Evolutionary conservation across 495 filamentous ascomycete species (phyloP).

Genomic region (Penicillium pulvis): DNA sequence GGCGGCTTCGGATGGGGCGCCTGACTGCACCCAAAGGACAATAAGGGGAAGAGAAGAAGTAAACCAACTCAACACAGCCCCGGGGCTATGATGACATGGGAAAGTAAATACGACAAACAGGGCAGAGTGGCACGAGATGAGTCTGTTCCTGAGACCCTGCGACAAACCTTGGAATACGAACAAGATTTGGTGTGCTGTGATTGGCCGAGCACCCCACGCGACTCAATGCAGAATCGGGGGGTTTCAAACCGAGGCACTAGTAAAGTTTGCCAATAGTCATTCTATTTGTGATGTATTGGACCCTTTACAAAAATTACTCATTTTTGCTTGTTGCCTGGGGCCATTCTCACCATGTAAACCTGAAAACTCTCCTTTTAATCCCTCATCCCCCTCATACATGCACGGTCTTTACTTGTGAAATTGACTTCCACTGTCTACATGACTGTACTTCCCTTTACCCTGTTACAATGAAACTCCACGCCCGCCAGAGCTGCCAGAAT

Average conservation of each 20-base stretch:
- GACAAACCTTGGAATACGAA: not conserved
- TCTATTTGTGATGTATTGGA: not conserved
- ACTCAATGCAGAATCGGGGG: not conserved
- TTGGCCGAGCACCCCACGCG: not conserved
- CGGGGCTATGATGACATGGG: not conserved
- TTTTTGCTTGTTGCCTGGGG: no score
- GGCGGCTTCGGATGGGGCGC: no score
- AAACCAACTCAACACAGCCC: not conserved
- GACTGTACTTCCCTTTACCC: not conserved
- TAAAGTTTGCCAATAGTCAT: not conserved
- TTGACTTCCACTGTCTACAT: not conserved
- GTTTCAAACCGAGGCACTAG: not conserved
- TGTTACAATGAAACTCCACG: constrained; percentile 13
- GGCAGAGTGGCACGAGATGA: no score
- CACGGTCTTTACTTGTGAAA: no score
- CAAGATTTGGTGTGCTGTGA: not conserved
- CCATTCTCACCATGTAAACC: no score
- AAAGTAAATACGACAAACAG: no score
- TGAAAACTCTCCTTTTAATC: no score
- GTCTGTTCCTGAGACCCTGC: no score
- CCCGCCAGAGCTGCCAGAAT: constrained; percentile 2
- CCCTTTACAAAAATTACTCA: no score
- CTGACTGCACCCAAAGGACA: no score
- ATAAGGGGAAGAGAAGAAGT: not conserved
- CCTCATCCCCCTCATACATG: no score